phyloP scores from a whole-genome alignment of 768 basidiomycete genomes.

The Inosperma sp. region DNA sequence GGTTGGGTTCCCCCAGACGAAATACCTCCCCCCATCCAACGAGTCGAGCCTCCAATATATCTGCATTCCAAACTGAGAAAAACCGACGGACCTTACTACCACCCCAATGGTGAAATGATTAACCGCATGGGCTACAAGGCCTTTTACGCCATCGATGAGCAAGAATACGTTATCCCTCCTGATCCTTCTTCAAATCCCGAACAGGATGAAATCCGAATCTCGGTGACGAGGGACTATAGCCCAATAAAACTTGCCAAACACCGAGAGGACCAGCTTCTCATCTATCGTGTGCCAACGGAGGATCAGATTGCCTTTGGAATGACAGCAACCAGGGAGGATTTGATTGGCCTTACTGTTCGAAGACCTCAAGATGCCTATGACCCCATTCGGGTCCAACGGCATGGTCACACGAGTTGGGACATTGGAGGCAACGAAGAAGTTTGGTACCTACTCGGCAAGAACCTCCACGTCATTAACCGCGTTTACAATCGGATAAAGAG shows the following conservation, averaged over 20 bases:
- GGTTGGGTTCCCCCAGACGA: conserved; percentile 9
- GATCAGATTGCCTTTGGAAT: conserved; percentile 7
- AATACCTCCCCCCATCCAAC: conserved; percentile 3
- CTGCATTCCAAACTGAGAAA: conserved; percentile 5
- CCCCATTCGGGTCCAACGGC: conserved; percentile 15
- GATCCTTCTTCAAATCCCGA: conserved; percentile 7
- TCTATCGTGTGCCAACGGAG: conserved; percentile 18
- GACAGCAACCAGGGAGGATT: conserved; percentile 3
- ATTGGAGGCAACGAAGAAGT: conserved; percentile 13
- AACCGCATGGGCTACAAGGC: conserved; percentile 8
- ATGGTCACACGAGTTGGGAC: conserved; percentile 18
- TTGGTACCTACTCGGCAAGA: conserved; percentile 3
- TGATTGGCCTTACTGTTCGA: conserved; percentile 9
- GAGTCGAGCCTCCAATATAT: not conserved
- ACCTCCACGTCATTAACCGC: conserved; percentile 3
- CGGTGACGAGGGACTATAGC: conserved; percentile 13
- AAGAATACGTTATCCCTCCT: conserved; percentile 16
- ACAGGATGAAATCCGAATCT: conserved; percentile 11
- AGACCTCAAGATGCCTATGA: conserved; percentile 16
- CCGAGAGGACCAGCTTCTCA: conserved; percentile 13
- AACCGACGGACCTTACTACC: not conserved
- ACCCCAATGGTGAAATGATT: conserved; percentile 1
- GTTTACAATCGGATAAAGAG: not conserved
- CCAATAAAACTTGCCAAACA: conserved; percentile 15
- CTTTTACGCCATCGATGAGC: conserved; percentile 16